These are phyloP conservation scores for Boletus subluridellus DNA, from an alignment of 1,284 basidiomycete genomes.

Conservation along the genomic window DNA sequence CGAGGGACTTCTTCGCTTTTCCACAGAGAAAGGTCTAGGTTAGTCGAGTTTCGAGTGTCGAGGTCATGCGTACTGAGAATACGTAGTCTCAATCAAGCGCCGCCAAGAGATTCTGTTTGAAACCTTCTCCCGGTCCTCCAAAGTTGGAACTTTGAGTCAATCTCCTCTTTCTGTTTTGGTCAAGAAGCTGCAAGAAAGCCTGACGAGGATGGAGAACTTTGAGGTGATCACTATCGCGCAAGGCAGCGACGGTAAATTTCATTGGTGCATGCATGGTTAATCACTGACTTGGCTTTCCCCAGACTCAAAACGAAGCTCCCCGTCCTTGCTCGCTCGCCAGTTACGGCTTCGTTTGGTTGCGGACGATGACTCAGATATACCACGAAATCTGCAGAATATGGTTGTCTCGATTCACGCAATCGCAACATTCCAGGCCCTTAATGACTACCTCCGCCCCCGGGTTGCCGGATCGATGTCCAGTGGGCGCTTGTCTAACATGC, in stretches of 20 bases:
- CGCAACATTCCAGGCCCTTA: slow-evolving; percentile 91
- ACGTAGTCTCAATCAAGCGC: slow-evolving; percentile 51
- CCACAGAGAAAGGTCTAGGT: slow-evolving; percentile 56
- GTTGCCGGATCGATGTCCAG: slow-evolving; percentile 72
- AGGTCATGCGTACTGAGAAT: slow-evolving; percentile 10
- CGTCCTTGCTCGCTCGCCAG: slow-evolving; percentile 83
- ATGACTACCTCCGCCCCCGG: slow-evolving; percentile 89
- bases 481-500: slow-evolving; percentile 79
- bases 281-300: slow-evolving; percentile 1
- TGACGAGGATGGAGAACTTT: slow-evolving; percentile 92
- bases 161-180: slow-evolving; percentile 80
- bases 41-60: slow-evolving; percentile 11
- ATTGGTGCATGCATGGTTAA: background rate
- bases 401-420: slow-evolving; percentile 96
- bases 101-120: slow-evolving; percentile 75
- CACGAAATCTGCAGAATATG: slow-evolving; percentile 81
- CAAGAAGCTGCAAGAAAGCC: slow-evolving; percentile 90
- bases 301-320: slow-evolving; percentile 85
- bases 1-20: slow-evolving; percentile 81
- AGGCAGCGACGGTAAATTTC: slow-evolving; percentile 60
- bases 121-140: slow-evolving; percentile 60
- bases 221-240: slow-evolving; percentile 86
- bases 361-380: slow-evolving; percentile 82
- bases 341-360: slow-evolving; percentile 85
- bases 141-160: slow-evolving; percentile 42